Conservation (phyloP, 1,284 basidiomycete genomes). For the Phellinidium pouzarii region DNA sequence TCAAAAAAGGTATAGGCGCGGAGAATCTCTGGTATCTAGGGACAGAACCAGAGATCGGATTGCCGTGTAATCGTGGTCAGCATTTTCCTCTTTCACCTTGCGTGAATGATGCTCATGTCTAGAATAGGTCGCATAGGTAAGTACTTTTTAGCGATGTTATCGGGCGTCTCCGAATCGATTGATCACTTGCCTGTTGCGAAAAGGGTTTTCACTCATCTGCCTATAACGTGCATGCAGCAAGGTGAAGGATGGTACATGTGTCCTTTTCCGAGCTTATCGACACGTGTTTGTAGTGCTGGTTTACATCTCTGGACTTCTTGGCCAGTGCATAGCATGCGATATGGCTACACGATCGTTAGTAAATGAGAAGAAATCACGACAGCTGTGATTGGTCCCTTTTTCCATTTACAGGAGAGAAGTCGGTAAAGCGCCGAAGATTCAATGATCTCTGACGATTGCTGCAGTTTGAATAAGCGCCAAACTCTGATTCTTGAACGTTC, state of each 20-base stretch:
- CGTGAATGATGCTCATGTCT: constrained; percentile 11
- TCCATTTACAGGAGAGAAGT: too few species aligned
- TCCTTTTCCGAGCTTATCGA: constrained; percentile 7
- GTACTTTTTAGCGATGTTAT: constrained; percentile 11
- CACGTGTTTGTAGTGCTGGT: constrained; percentile 15
- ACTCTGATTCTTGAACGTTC: background rate
- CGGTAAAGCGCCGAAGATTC: too few species aligned
- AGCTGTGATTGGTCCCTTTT: too few species aligned
- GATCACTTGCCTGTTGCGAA: constrained; percentile 14
- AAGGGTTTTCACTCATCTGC: constrained; percentile 8
- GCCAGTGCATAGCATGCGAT: background rate
- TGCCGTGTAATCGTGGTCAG: constrained; percentile 3
- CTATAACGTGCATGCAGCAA: constrained; percentile 19
- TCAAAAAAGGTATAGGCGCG: background rate
- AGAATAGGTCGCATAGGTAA: constrained; percentile 1
- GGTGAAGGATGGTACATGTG: constrained; percentile 10
- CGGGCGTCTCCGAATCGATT: constrained; percentile 16
- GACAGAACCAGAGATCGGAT: constrained; percentile 1
- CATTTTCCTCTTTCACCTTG: background rate
- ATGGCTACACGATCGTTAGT: background rate
- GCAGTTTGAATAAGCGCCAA: background rate
- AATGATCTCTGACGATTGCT: too few species aligned
- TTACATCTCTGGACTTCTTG: background rate
- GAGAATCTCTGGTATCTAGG: constrained; percentile 2
- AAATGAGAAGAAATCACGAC: too few species aligned